Evolutionary conservation across 2,329 filamentous ascomycete genomes (phyloP).

Genomic region (Fusarium citri): DNA sequence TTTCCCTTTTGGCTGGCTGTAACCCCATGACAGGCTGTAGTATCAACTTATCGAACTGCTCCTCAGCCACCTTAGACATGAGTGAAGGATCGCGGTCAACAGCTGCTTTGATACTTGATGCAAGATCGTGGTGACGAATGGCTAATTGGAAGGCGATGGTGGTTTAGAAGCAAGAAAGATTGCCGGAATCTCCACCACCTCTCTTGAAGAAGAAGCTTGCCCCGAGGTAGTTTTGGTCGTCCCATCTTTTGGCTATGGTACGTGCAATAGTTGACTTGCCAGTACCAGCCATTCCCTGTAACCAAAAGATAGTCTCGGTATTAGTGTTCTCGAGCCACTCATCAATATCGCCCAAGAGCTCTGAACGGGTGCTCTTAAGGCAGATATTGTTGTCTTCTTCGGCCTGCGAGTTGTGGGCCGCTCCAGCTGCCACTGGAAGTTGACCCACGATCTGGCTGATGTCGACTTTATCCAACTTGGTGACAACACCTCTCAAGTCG

Average conservation of each 20-base stretch:
- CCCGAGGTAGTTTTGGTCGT: slow-evolving; percentile 23
- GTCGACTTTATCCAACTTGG: too few species aligned
- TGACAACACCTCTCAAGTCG: too few species aligned
- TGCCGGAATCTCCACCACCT: slow-evolving; percentile 51
- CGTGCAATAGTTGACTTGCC: slow-evolving; percentile 55
- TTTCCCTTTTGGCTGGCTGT: too few species aligned
- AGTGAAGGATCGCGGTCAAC: not conserved
- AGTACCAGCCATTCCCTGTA: slow-evolving; percentile 55
- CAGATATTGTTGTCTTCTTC: too few species aligned
- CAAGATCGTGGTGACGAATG: not conserved
- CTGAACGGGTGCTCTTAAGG: too few species aligned
- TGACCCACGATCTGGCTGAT: too few species aligned
- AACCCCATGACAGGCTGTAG: not conserved
- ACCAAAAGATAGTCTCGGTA: slow-evolving; percentile 50
- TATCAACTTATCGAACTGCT: not conserved
- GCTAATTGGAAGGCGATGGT: slow-evolving; percentile 54
- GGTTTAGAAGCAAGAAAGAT: slow-evolving; percentile 52
- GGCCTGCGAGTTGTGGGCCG: too few species aligned
- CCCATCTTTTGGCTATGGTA: slow-evolving; percentile 53
- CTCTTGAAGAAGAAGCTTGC: slow-evolving; percentile 59
- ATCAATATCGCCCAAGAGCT: too few species aligned
- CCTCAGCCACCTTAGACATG: not conserved
- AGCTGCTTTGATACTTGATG: not conserved
- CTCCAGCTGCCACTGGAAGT: too few species aligned
- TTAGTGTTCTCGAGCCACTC: too few species aligned